Evolutionary conservation across 2,329 filamentous ascomycete genomes (phyloP).

Genomic region (Xylaria hypoxylon): DNA sequence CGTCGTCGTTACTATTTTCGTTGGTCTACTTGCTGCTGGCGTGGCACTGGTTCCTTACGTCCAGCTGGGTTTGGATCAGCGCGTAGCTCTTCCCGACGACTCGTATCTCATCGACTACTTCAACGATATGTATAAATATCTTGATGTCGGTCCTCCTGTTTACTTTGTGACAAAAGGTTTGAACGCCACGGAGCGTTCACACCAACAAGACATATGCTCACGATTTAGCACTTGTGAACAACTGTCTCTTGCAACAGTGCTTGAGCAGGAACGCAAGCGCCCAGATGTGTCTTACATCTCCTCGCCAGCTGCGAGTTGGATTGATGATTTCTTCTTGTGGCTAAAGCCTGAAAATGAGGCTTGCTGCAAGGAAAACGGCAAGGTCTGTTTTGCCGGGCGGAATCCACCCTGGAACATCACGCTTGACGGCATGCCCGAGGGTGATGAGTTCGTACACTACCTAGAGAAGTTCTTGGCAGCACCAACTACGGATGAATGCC

Average conservation of each 20-base stretch:
- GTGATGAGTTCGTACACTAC: slow-evolving; percentile 89
- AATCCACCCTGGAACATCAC: slow-evolving; percentile 89
- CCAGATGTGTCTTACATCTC: slow-evolving; percentile 88
- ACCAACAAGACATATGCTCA: slow-evolving; percentile 90
- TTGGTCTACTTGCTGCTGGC: slow-evolving; percentile 87
- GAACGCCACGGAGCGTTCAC: slow-evolving; percentile 78
- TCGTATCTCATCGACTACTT: slow-evolving; percentile 98
- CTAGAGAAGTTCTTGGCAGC: slow-evolving; percentile 83
- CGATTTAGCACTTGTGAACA: slow-evolving; percentile 89
- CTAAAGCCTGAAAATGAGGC: slow-evolving; percentile 85
- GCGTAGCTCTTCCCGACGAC: slow-evolving; percentile 91
- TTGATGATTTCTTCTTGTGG: slow-evolving; percentile 97
- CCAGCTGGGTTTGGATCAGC: slow-evolving; percentile 89
- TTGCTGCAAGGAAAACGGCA: slow-evolving; percentile 76
- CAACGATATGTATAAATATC: slow-evolving; percentile 93
- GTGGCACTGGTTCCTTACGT: slow-evolving; percentile 87
- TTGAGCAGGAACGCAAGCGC: slow-evolving; percentile 94
- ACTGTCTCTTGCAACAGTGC: slow-evolving; percentile 85
- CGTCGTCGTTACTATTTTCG: slow-evolving; percentile 80
- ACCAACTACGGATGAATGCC: slow-evolving; percentile 85
- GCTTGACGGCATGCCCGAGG: slow-evolving; percentile 90
- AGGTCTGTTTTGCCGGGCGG: slow-evolving; percentile 82
- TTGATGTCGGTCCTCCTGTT: slow-evolving; percentile 90
- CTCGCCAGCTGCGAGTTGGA: slow-evolving; percentile 91
- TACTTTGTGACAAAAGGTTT: slow-evolving; percentile 92